Conservation (phyloP, 2,329 filamentous ascomycete species). For the Monosporascus sp. region DNA sequence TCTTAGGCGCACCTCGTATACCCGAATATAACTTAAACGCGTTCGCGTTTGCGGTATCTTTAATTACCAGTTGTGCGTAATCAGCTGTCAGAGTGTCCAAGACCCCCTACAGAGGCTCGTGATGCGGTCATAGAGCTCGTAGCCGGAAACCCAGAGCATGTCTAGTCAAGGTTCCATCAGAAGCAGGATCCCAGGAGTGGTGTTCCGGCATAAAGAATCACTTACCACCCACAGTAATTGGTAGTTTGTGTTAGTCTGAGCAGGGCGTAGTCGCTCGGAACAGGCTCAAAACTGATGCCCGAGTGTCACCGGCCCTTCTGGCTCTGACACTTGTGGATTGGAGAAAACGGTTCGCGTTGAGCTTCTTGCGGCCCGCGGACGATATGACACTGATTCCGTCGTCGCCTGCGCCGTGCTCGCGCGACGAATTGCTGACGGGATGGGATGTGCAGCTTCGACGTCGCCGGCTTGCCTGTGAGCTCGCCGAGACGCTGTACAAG, state of each 20-base stretch:
- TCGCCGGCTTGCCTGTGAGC: slow-evolving; percentile 51
- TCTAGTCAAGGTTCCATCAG: slow-evolving; percentile 21
- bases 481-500: slow-evolving; percentile 57
- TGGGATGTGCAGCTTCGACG: slow-evolving; percentile 58
- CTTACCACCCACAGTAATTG: slow-evolving; percentile 39
- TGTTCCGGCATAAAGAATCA: no score
- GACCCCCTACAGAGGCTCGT: slow-evolving; percentile 42
- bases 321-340: slow-evolving; percentile 38
- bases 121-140: slow-evolving; percentile 45
- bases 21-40: slow-evolving; percentile 41
- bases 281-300: slow-evolving; percentile 53
- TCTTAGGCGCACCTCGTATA: slow-evolving; percentile 47
- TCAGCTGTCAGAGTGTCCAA: slow-evolving; percentile 40
- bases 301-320: slow-evolving; percentile 45
- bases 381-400: slow-evolving; percentile 61
- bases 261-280: slow-evolving; percentile 51
- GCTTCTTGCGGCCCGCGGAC: slow-evolving; percentile 48
- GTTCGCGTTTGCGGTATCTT: slow-evolving; percentile 32
- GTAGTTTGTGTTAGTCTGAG: slow-evolving; percentile 41
- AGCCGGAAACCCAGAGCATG: slow-evolving; percentile 40
- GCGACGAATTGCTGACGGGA: slow-evolving; percentile 49
- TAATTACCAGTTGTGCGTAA: slow-evolving; percentile 38
- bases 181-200: no score
- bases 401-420: slow-evolving; percentile 50
- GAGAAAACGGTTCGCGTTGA: slow-evolving; percentile 37